Conservation (phyloP, 768 basidiomycete genomes). For the Tylopilus balloui region DNA sequence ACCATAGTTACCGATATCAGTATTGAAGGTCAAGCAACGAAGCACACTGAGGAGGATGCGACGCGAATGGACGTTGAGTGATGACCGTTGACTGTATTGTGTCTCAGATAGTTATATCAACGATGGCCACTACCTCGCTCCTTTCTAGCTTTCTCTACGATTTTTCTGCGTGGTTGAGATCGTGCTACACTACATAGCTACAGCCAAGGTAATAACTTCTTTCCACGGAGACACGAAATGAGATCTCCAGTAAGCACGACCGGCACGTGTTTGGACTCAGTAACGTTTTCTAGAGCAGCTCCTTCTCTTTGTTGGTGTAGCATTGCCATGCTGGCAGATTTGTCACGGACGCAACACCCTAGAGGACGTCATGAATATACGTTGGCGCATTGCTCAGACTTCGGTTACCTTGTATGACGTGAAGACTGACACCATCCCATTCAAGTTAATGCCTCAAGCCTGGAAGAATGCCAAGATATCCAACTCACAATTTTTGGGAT, state of each 20-base stretch:
- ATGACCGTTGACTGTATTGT: not conserved
- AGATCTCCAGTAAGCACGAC: not conserved
- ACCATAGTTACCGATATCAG: not conserved
- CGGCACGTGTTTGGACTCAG: not conserved
- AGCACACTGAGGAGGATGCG: constrained; percentile 6
- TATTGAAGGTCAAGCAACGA: not conserved
- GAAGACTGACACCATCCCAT: constrained; percentile 11
- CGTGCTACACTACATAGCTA: constrained; percentile 4
- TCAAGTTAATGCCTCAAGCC: not conserved
- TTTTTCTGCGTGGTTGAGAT: not conserved
- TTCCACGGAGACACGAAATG: not conserved
- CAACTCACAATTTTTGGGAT: constrained; percentile 17
- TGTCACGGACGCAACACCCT: constrained; percentile 6
- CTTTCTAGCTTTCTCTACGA: too few species aligned
- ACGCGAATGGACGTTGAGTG: constrained; percentile 12
- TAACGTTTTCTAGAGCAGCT: not conserved
- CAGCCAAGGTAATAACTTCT: not conserved
- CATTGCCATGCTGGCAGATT: constrained; percentile 4
- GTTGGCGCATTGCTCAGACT: not conserved
- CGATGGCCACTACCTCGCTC: not conserved
- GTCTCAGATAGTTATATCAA: not conserved
- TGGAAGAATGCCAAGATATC: not conserved
- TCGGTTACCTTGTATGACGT: constrained; percentile 15
- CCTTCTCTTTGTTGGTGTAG: not conserved
- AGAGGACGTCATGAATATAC: not conserved